Base-by-base conservation (phyloP, 106 monocot species). In the Triglochin maritima region DNA sequence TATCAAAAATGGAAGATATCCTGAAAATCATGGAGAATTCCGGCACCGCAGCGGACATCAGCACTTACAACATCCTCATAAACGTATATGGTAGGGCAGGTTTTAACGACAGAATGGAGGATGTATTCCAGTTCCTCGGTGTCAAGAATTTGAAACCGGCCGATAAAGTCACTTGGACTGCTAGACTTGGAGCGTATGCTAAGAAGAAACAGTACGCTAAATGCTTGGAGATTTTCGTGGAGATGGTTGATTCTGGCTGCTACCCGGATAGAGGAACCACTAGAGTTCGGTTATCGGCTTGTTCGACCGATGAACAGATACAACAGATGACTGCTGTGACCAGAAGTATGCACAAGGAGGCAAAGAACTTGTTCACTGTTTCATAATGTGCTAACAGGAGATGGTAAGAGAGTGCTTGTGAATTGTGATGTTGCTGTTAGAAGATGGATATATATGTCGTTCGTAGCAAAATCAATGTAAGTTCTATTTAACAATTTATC, bases 131-230 rank as follows among this genome's bases (percentile, higher is more conserved):
- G 4, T 78, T 81, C 0, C 60, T 89, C 41, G 14, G 60, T 0
- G 42, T n/a, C 10, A 80, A 56, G 46, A 80, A 76, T 10, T 17
- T 89, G 44, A 77, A 81, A 59, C 78, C 89, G 5, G n/a, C n/a
- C n/a, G 93, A 93, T 67, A 86, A 81, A 4, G 80, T 89, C 71
- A 93, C 86, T 6, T 89, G 89, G 93, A 93, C 93, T 46, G 86
- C 93, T 1, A 79, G 81, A 62, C 79, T 93, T 44, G 72, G 80
- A 5, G 89, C 86, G 29, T 93, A 93, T 67, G 81, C 89, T 10
- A 81, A 83, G 56, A 93, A 80, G 76, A 89, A 93, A 57, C 76
- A 71, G 70, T 86, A 89, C 54, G 55, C 60, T 65, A 84, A 78
- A 72, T 93, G 93, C 69, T 69, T 93, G 64, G 82, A 84, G 69